phyloP scores from a whole-genome alignment of 2,329 filamentous ascomycete species.

The Fusarium agapanthi region DNA sequence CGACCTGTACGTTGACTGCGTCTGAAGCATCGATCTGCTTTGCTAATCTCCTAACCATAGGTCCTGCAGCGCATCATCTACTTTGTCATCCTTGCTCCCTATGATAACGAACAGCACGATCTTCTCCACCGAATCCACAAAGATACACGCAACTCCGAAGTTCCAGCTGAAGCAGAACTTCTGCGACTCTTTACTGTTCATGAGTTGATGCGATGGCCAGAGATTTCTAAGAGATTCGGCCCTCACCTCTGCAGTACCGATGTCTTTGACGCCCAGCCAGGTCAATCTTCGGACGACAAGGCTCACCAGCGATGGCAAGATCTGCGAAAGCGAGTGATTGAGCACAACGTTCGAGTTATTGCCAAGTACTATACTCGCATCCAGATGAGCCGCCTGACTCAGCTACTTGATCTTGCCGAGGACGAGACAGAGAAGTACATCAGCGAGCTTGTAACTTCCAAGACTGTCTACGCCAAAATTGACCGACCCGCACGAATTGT shows the following conservation, averaged over 20 bases:
- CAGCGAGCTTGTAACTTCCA: conserved; percentile 93
- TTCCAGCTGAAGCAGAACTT: conserved; percentile 83
- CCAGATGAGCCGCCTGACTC: conserved; percentile 87
- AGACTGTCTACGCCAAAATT: conserved; percentile 98
- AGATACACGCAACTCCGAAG: conserved; percentile 81
- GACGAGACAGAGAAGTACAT: conserved; percentile 99
- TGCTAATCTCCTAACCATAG: conserved; percentile 54
- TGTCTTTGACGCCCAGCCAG: conserved; percentile 78
- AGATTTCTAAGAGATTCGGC: conserved; percentile 88
- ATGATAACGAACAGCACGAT: conserved; percentile 98
- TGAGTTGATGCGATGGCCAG: conserved; percentile 98
- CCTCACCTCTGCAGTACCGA: conserved; percentile 88
- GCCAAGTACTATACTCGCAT: conserved; percentile 99
- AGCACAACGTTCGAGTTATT: conserved; percentile 97
- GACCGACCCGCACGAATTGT: conserved; percentile 92
- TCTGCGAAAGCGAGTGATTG: conserved; percentile 96
- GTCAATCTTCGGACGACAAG: conserved; percentile 78
- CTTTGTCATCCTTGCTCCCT: conserved; percentile 94
- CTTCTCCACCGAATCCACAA: conserved; percentile 91
- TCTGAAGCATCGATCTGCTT: not conserved
- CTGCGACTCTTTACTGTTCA: conserved; percentile 94
- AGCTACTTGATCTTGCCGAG: conserved; percentile 89
- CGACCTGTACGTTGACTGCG: conserved; percentile 71
- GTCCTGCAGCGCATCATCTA: conserved; percentile 95
- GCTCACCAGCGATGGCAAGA: conserved; percentile 90